Conservation (phyloP, 441 rosid species). For the Brassica balearica region DNA sequence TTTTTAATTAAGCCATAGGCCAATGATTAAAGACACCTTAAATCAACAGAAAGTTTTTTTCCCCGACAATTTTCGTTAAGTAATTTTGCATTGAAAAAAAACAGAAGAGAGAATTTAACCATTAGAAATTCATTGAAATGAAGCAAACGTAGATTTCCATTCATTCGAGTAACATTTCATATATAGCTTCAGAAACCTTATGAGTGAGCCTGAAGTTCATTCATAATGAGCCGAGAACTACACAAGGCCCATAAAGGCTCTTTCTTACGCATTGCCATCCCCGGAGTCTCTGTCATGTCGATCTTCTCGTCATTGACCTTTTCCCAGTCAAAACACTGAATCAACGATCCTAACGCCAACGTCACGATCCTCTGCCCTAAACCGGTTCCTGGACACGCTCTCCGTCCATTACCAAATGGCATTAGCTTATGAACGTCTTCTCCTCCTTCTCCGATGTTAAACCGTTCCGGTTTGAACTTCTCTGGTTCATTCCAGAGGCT, state of each 20-base stretch:
- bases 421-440: conserved; percentile 51
- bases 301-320: conserved; percentile 48
- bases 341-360: conserved; percentile 56
- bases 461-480: conserved; percentile 58
- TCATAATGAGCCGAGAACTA: conserved; percentile 33
- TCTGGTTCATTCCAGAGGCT: conserved; percentile 53
- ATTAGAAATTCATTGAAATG: background rate
- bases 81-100: background rate
- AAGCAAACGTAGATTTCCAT: background rate
- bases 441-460: conserved; percentile 25
- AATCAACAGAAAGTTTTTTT: background rate
- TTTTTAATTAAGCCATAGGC: too few relatives aligned
- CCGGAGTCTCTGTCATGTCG: conserved; percentile 63
- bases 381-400: conserved; percentile 59
- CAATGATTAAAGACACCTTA: too few relatives aligned
- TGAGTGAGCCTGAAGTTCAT: conserved; percentile 20
- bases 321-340: conserved; percentile 80
- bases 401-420: conserved; percentile 65
- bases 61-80: background rate
- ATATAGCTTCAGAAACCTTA: background rate
- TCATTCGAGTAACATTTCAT: background rate
- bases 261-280: conserved; percentile 50
- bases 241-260: conserved; percentile 38
- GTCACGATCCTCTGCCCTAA: conserved; percentile 58
- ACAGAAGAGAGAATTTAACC: background rate